These are phyloP conservation scores for Cercospora janseana DNA, from an alignment of 2,329 filamentous ascomycete species.

Conservation along the genomic window DNA sequence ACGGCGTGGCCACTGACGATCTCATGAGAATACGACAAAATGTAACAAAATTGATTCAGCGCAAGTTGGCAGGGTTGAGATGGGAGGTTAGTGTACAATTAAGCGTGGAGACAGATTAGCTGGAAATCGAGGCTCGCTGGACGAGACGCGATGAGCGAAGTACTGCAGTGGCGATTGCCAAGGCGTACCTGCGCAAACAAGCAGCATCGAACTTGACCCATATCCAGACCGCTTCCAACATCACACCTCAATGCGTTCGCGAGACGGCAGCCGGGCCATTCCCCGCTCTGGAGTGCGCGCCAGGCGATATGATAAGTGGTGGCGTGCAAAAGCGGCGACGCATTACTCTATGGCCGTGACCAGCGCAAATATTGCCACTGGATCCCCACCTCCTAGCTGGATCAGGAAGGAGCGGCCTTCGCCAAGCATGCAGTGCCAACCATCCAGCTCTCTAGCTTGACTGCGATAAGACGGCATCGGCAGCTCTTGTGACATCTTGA, in stretches of 20 bases:
- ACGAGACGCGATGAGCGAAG: not conserved
- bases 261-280: no score
- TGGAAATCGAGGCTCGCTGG: not conserved
- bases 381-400: not conserved
- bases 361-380: not conserved
- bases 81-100: constrained; percentile 95
- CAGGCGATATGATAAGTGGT: no score
- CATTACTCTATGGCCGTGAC: no score
- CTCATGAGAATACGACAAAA: constrained; percentile 72
- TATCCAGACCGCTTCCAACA: no score
- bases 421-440: not conserved
- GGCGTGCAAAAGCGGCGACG: no score
- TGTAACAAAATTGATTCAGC: constrained; percentile 75
- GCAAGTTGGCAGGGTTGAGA: constrained; percentile 77
- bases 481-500: constrained; percentile 12
- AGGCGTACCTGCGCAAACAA: no score
- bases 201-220: no score
- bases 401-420: constrained; percentile 8
- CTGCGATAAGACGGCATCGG: constrained; percentile 9
- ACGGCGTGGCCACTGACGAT: constrained; percentile 53
- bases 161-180: no score
- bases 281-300: no score
- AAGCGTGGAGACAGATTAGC: constrained; percentile 38
- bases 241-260: no score
- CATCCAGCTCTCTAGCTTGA: constrained; percentile 5